Base-by-base conservation (phyloP, 805 yeast genomes). In the Schwanniomyces polymorphus region DNA sequence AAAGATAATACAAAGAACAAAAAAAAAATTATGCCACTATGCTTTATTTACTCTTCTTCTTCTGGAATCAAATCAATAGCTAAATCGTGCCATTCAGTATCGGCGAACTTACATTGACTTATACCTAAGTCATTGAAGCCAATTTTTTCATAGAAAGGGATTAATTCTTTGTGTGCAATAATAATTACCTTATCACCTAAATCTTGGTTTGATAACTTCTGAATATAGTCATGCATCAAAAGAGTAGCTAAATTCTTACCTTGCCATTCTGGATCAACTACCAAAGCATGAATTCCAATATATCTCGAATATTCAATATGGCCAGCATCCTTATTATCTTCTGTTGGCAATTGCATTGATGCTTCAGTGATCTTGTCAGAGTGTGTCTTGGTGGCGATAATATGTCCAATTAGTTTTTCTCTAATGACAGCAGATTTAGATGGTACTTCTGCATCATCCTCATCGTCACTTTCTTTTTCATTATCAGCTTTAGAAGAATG, bases 211-310 rank as follows among this genome's bases (percentile, higher is more conserved):
- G 89, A 81, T 65, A 92, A 72, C 61, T 92, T 88, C 66, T 94
- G 97, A 51, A 91, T 79, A 69, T 88, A 94, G 68, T 92, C 99
- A 56, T 87, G 90, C 58, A 92, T 67, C 60, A 92, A 70, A 48
- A 91, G 72, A 11, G 96, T 81, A 7, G 96, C 98, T 49, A 94
- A 73, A 61, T 88, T 88, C 67, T 83, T 80, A 49, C 91, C 88
- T 63, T 85, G 89, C 77, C 82, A 89, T 34, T 82, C 81, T 18
- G 91, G 88, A 55, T 82, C 82, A 25, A 94, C 81, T 2, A 83
- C 91, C 21, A 92, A 70, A 4, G 94, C 82, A 64, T 94, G 98
- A 42, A 92, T 76, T 3, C 91, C 97, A 48, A 92, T 82, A 35
- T 76, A 73, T 41, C 82, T 70, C 25, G 96, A 88, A 11, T 79